Conservation (phyloP, 1,284 basidiomycete genomes). For the Gymnopus androsaceus region DNA sequence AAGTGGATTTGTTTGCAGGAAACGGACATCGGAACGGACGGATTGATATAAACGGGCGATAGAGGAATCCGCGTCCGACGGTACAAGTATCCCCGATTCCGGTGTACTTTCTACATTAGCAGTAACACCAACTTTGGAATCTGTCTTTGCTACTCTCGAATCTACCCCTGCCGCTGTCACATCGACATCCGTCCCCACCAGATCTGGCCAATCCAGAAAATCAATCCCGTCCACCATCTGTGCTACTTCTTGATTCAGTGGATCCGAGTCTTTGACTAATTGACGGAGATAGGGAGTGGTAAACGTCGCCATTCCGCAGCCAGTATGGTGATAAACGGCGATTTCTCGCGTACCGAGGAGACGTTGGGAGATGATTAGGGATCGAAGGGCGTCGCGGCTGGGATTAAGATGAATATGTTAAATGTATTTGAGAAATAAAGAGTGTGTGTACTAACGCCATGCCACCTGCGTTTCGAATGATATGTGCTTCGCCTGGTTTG, state of each 20-base stretch:
- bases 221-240: conserved; percentile 52
- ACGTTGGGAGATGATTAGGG: conserved; percentile 67
- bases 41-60: conserved; percentile 29
- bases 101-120: not conserved
- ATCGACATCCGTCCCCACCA: conserved; percentile 36
- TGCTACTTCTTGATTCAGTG: conserved; percentile 34
- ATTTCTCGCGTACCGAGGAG: conserved; percentile 70
- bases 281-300: conserved; percentile 48
- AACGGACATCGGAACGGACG: conserved; percentile 58
- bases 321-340: conserved; percentile 67
- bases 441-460: conserved; percentile 41
- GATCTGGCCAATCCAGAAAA: conserved; percentile 56
- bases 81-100: not conserved
- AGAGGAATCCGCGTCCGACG: not conserved
- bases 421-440: not conserved
- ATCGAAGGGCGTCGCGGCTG: conserved; percentile 55
- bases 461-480: conserved; percentile 71
- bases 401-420: too few species aligned
- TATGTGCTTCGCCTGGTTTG: conserved; percentile 66
- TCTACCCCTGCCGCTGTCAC: not conserved
- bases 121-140: not conserved
- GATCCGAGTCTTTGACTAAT: conserved; percentile 51
- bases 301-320: conserved; percentile 69
- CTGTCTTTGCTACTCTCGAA: not conserved
- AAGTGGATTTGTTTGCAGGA: conserved; percentile 55